Conservation (phyloP, 345 rosid genomes). For the Populus pruinosa region DNA sequence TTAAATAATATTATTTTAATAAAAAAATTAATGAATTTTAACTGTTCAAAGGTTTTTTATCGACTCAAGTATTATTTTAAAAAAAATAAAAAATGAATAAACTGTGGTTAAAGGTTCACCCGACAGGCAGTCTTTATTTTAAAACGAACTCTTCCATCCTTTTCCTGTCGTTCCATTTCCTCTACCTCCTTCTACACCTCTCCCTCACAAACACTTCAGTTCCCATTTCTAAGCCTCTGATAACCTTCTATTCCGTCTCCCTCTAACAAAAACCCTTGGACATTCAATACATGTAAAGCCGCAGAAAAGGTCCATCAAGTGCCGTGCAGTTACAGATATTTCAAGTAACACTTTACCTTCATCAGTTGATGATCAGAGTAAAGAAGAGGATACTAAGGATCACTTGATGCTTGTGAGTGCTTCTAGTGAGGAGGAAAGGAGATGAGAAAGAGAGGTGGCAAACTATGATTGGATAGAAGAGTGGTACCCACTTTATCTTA, state of each 20-base stretch:
- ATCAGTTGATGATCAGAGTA: constrained; percentile 6
- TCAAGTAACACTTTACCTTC: constrained; percentile 1
- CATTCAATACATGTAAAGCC: background rate
- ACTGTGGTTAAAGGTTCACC: too few species aligned
- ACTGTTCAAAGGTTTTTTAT: too few species aligned
- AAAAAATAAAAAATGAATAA: too few species aligned
- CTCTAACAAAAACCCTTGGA: background rate
- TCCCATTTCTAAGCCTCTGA: constrained; percentile 16
- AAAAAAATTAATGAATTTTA: too few species aligned
- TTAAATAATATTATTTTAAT: too few species aligned
- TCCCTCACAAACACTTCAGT: constrained; percentile 10
- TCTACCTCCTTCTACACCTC: background rate
- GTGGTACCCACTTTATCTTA: constrained; percentile 88
- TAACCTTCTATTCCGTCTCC: constrained; percentile 5
- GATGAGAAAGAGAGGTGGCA: constrained; percentile 44
- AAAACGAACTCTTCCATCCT: background rate
- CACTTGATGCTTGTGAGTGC: constrained; percentile 26
- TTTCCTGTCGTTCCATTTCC: background rate
- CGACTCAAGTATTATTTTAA: too few species aligned
- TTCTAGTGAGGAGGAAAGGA: constrained; percentile 33
- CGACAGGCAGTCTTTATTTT: too few species aligned
- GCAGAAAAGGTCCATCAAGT: background rate
- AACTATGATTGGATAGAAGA: constrained; percentile 86
- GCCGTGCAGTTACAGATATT: constrained; percentile 36
- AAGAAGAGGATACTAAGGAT: constrained; percentile 23